Percentiles rank a stretch among this genome's conserved stretches.
These are phyloP conservation scores for Cajanus cajan DNA, from an alignment of 306 rosid species.

Conservation along the genomic window DNA sequence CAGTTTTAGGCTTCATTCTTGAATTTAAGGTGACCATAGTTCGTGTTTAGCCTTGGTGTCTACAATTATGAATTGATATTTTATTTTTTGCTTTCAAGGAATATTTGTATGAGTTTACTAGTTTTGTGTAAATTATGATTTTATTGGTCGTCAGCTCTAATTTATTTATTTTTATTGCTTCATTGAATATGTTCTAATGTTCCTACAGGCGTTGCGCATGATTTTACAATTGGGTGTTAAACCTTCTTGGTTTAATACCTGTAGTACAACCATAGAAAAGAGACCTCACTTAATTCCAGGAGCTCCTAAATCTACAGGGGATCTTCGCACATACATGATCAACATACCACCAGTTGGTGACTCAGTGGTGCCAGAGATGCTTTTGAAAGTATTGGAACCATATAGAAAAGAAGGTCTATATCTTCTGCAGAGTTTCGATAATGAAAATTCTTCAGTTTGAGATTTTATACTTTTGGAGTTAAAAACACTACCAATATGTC, in stretches of 20 bases:
- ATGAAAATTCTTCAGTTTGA: slow-evolving; percentile 4
- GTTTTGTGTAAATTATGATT: neutral
- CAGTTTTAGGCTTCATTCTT: slow-evolving; percentile 13
- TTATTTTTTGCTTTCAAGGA: neutral
- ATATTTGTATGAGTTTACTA: slow-evolving; percentile 1
- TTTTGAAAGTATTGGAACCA: slow-evolving; percentile 89
- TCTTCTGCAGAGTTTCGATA: slow-evolving; percentile 28
- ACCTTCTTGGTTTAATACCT: slow-evolving; percentile 94
- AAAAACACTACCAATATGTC: slow-evolving; percentile 31
- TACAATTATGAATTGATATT: neutral
- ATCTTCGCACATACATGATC: slow-evolving; percentile 84
- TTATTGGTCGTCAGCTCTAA: slow-evolving; percentile 5
- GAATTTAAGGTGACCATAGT: neutral
- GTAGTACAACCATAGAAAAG: slow-evolving; percentile 68
- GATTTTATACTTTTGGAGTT: slow-evolving; percentile 26
- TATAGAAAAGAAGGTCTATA: slow-evolving; percentile 81
- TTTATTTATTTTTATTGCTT: neutral
- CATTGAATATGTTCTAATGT: slow-evolving; percentile 21
- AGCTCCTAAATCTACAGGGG: slow-evolving; percentile 60
- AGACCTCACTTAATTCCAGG: slow-evolving; percentile 83
- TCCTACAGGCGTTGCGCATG: slow-evolving; percentile 83
- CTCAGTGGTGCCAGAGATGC: slow-evolving; percentile 91
- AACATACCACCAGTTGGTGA: slow-evolving; percentile 78
- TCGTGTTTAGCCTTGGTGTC: neutral
- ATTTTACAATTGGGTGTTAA: slow-evolving; percentile 92